Percentiles rank a stretch among this genome's conserved stretches.
Conservation (phyloP, 352 stramenopile genomes). For the Lagenidium giganteum region DNA sequence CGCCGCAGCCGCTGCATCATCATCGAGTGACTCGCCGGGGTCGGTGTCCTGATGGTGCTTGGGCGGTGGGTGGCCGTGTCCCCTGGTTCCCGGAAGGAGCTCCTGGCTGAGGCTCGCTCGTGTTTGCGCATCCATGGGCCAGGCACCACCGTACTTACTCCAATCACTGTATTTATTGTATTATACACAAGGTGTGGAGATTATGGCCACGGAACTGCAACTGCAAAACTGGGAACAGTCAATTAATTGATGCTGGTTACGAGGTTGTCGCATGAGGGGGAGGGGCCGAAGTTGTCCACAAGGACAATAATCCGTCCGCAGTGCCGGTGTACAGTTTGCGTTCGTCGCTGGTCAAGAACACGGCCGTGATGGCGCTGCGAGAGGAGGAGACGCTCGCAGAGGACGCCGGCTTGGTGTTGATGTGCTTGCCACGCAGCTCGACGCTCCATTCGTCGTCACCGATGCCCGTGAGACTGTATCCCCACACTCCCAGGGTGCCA, state of each 20-base stretch:
- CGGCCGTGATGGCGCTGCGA: conserved; percentile 37
- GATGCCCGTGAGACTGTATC: conserved; percentile 39
- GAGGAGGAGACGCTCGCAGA: conserved; percentile 1
- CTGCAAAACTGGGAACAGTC: too few relatives aligned
- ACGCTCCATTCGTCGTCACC: conserved; percentile 42
- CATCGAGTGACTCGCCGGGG: too few relatives aligned
- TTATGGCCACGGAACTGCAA: too few relatives aligned
- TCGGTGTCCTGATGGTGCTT: too few relatives aligned
- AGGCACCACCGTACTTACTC: too few relatives aligned
- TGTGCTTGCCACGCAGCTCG: conserved; percentile 45
- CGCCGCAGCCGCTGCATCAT: too few relatives aligned
- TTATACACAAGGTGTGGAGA: too few relatives aligned
- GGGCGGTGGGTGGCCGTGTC: too few relatives aligned
- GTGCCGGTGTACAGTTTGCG: conserved; percentile 59
- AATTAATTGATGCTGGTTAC: neutral
- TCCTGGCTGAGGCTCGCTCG: too few relatives aligned
- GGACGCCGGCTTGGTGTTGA: conserved; percentile 17
- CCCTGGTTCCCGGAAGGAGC: too few relatives aligned
- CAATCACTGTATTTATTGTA: too few relatives aligned
- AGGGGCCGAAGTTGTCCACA: conserved; percentile 29
- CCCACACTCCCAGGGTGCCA: conserved; percentile 58
- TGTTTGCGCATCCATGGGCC: too few relatives aligned
- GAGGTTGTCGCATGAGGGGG: conserved; percentile 5
- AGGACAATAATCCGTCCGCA: conserved; percentile 37
- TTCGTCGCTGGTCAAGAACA: conserved; percentile 47